Base-by-base conservation (phyloP, 2,329 filamentous ascomycete genomes). In the Cladobotryum mycophilum region DNA sequence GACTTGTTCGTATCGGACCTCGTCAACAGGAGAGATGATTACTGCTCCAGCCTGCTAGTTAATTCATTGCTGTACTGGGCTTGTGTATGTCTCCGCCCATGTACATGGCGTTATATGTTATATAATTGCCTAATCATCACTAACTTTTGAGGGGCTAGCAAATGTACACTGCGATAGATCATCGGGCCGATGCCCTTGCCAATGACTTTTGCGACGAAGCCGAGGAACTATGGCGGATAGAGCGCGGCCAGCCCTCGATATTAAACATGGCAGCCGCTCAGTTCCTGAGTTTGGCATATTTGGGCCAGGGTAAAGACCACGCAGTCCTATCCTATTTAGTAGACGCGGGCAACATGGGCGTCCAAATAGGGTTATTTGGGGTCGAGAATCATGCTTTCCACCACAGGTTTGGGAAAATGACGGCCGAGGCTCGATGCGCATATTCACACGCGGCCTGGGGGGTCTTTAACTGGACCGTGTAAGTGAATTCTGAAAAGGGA, bases 401-500 rank as follows among this genome's bases (percentile, higher is more conserved):
- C 2, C 11, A 48, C n/a, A 37, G 56, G n/a, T 44, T 58, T 49
- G 38, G 38, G 18, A 36, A 15, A 14, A 13, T 54, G 22, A 36
- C 49, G 4, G 15, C 14, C 14, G 46, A 49, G n/a, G 41, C 44
- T 2, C 44, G 41, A 20, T 56, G 49, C 4, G 56, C 58, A 17
- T 45, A 52, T 5, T 56, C 49, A 3, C 58, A 61, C 33, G 52
- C 64, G 2, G 58, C 64, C 7, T 67, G 64, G 65, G 63, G 61
- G 3, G 49, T 56, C 3, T 71, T 71, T 44, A 70, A 70, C 49
- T 72, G 66, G 66, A 65, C 63, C 49, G 59, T 66, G 70, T 70
- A 53, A 60, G 67, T 53, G 14, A 41, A 4, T 13, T 18, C 18
- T 11, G 8, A 22, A 25, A 15, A 4, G 13, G 13, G 8, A 33